A percentile compares a stretch with the other conserved stretches of the same genome.
These are phyloP conservation scores for Rhizopogon vulgaris DNA, from an alignment of 768 basidiomycete genomes.

Conservation along the genomic window DNA sequence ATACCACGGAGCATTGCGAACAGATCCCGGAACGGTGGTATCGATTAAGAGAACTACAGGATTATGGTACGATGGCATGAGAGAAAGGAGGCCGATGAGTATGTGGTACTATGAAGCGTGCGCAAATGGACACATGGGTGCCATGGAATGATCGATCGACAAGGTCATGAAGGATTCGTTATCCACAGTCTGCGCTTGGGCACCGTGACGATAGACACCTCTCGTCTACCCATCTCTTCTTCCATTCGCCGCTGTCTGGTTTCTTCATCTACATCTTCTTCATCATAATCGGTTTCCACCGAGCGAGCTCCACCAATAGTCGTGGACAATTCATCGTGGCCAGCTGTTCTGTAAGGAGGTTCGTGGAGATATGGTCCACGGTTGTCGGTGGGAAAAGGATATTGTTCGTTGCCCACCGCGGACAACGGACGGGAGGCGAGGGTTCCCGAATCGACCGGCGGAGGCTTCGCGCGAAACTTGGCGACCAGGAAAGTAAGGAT, in stretches of 20 bases:
- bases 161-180: conserved; percentile 51
- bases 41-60: conserved; percentile 15
- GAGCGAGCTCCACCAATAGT: conserved; percentile 40
- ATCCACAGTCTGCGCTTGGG: conserved; percentile 74
- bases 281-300: conserved; percentile 51
- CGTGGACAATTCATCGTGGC: conserved; percentile 36
- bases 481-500: conserved; percentile 44
- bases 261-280: conserved; percentile 72
- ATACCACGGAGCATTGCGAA: conserved; percentile 29
- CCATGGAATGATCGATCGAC: not conserved
- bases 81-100: not conserved
- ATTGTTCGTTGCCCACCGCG: conserved; percentile 34
- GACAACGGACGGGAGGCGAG: conserved; percentile 36
- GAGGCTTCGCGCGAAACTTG: conserved; percentile 34
- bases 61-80: conserved; percentile 20
- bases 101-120: not conserved
- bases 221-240: conserved; percentile 74
- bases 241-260: conserved; percentile 70
- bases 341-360: conserved; percentile 48
- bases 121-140: conserved; percentile 1
- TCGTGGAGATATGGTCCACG: conserved; percentile 65
- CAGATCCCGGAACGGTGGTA: conserved; percentile 24
- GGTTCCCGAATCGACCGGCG: conserved; percentile 26
- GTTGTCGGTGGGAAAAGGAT: conserved; percentile 37
- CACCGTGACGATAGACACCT: conserved; percentile 75